Conservation (phyloP, 371 early-diverging fungal species). For the Batkoa obscura region DNA sequence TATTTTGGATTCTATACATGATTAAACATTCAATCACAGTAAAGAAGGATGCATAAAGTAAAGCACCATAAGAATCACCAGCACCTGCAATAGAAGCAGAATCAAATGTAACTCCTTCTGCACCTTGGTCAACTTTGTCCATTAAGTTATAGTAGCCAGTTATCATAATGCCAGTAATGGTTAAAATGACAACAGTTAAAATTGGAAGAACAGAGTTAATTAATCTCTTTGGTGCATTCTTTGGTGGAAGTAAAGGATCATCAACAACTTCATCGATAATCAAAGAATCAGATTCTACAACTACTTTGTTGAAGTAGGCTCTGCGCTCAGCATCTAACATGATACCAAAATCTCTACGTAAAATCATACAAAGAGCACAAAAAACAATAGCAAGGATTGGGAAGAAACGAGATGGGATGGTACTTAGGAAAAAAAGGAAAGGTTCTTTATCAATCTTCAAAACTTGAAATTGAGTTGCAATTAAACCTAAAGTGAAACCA, state of each 20-base stretch:
- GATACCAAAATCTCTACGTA: slow-evolving; percentile 4
- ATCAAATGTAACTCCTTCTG: not conserved
- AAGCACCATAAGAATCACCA: slow-evolving; percentile 6
- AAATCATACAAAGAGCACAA: not conserved
- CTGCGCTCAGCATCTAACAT: slow-evolving; percentile 7
- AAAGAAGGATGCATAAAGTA: slow-evolving; percentile 5
- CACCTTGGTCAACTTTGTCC: not conserved
- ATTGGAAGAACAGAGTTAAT: slow-evolving; percentile 4
- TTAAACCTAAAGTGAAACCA: slow-evolving; percentile 2
- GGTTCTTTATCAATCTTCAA: not conserved
- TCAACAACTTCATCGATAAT: not conserved
- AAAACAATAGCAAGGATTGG: slow-evolving; percentile 6
- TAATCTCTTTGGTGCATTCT: not conserved
- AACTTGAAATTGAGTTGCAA: not conserved
- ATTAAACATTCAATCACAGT: not conserved
- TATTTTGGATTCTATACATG: slow-evolving; percentile 4
- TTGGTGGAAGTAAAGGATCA: not conserved
- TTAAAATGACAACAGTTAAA: not conserved
- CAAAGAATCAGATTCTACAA: not conserved
- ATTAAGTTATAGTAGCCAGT: slow-evolving; percentile 4
- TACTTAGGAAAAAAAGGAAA: slow-evolving; percentile 5
- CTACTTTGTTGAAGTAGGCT: not conserved
- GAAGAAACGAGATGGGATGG: slow-evolving; percentile 4
- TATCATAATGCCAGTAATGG: not conserved
- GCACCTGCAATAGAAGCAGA: slow-evolving; percentile 2